Evolutionary conservation across 2,329 filamentous ascomycete species (phyloP).

Genomic region (Paraconiothyrium brasiliense): DNA sequence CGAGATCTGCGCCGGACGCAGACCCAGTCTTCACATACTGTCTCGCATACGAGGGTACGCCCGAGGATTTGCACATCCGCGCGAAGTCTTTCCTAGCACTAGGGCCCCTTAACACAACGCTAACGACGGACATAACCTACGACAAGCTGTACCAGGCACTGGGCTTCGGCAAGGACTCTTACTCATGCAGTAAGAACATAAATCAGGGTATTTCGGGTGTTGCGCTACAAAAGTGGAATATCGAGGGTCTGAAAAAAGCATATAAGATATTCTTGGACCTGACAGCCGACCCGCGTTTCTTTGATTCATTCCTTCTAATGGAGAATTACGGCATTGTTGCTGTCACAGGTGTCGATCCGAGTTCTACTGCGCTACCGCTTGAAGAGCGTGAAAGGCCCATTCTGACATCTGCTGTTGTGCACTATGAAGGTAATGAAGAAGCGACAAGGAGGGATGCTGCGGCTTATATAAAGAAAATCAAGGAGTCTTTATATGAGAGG

Average conservation of each 20-base stretch:
- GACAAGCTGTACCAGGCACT: conserved; percentile 26
- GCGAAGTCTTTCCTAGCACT: conserved; percentile 31
- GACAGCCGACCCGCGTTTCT: conserved; percentile 30
- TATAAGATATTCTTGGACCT: conserved; percentile 27
- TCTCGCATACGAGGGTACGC: conserved; percentile 29
- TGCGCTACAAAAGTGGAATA: conserved; percentile 28
- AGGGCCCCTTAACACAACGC: conserved; percentile 14
- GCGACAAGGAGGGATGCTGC: conserved; percentile 21
- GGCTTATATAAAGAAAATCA: conserved; percentile 17
- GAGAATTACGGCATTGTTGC: conserved; percentile 34
- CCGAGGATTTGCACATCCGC: conserved; percentile 24
- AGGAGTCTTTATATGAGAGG: conserved; percentile 24
- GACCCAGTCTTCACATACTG: conserved; percentile 26
- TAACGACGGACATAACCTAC: conserved; percentile 25
- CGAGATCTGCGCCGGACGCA: conserved; percentile 10
- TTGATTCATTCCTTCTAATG: conserved; percentile 23
- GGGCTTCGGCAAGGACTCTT: conserved; percentile 23
- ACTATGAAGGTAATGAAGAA: conserved; percentile 26
- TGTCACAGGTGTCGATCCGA: conserved; percentile 21
- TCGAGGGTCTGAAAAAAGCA: conserved; percentile 21
- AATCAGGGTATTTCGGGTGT: conserved; percentile 26
- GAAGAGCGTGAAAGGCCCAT: conserved; percentile 48
- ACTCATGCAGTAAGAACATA: conserved; percentile 22
- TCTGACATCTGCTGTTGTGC: conserved; percentile 23
- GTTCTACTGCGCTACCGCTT: conserved; percentile 23